Evolutionary conservation across 306 rosid species (phyloP).

Genomic region (Coriaria nepalensis): DNA sequence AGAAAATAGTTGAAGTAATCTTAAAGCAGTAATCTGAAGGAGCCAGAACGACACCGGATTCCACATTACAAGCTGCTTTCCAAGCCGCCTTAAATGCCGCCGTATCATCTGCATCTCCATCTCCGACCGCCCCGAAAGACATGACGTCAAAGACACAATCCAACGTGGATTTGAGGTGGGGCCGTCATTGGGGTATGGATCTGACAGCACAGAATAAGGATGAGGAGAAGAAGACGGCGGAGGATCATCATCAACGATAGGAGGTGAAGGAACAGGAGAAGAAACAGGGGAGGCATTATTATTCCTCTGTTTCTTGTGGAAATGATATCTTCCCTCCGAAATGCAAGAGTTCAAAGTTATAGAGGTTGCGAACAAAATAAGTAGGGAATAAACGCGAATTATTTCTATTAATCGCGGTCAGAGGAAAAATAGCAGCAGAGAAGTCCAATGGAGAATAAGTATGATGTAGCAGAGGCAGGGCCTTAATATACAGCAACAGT

Average conservation of each 20-base stretch:
- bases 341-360: constrained; percentile 9
- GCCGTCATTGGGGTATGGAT: constrained; percentile 45
- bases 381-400: no score
- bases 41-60: constrained; percentile 55
- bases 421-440: no score
- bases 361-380: no score
- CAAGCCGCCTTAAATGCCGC: constrained; percentile 65
- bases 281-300: constrained; percentile 15
- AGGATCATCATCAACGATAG: constrained; percentile 31
- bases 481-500: no score
- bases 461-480: no score
- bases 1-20: constrained; percentile 77
- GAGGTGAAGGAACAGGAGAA: constrained; percentile 20
- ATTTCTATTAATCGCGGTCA: no score
- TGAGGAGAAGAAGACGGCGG: constrained; percentile 17
- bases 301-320: constrained; percentile 39
- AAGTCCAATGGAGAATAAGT: no score
- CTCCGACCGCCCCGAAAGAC: constrained; percentile 79
- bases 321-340: constrained; percentile 69
- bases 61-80: constrained; percentile 87
- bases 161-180: constrained; percentile 27
- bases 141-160: constrained; percentile 50
- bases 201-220: constrained; percentile 36
- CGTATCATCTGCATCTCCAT: constrained; percentile 76
- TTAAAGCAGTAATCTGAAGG: constrained; percentile 43